Evolutionary conservation across 345 rosid genomes (phyloP).

Genomic region (Salix dunnii): DNA sequence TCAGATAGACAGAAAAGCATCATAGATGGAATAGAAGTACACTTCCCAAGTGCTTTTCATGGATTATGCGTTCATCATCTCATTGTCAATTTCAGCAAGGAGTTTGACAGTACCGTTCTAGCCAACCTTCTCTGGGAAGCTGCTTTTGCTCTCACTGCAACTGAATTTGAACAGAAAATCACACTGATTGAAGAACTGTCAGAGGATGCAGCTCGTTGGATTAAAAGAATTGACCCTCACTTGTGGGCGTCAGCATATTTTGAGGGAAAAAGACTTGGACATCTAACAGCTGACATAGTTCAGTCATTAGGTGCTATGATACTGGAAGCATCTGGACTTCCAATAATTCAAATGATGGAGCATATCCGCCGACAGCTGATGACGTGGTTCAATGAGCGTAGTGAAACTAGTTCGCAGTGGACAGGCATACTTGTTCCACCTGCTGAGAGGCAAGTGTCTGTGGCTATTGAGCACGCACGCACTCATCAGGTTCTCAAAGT

Average conservation of each 20-base stretch:
- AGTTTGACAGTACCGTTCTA: conserved; percentile 15
- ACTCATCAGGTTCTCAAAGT: conserved; percentile 81
- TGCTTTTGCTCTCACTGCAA: conserved; percentile 15
- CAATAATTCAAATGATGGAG: conserved; percentile 94
- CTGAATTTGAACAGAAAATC: conserved; percentile 20
- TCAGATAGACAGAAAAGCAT: conserved; percentile 23
- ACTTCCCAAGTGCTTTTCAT: conserved; percentile 27
- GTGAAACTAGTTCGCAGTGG: conserved; percentile 89
- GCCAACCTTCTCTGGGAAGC: conserved; percentile 26
- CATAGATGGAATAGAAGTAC: conserved; percentile 8
- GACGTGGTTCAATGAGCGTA: conserved; percentile 91
- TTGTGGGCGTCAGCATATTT: conserved; percentile 21
- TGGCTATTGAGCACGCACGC: conserved; percentile 72
- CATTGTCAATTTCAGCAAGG: conserved; percentile 19
- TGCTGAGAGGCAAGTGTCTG: conserved; percentile 75
- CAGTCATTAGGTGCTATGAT: conserved; percentile 77
- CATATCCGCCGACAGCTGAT: conserved; percentile 85
- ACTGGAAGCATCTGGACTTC: conserved; percentile 87
- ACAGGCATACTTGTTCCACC: conserved; percentile 79
- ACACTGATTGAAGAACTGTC: conserved; percentile 17
- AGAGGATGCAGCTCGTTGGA: conserved; percentile 20
- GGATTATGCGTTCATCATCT: conserved; percentile 20
- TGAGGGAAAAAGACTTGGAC: conserved; percentile 47
- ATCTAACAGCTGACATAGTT: conserved; percentile 63
- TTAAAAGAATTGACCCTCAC: conserved; percentile 16